Conservation (phyloP, 2,329 filamentous ascomycete species). For the Balansia obtecta region DNA sequence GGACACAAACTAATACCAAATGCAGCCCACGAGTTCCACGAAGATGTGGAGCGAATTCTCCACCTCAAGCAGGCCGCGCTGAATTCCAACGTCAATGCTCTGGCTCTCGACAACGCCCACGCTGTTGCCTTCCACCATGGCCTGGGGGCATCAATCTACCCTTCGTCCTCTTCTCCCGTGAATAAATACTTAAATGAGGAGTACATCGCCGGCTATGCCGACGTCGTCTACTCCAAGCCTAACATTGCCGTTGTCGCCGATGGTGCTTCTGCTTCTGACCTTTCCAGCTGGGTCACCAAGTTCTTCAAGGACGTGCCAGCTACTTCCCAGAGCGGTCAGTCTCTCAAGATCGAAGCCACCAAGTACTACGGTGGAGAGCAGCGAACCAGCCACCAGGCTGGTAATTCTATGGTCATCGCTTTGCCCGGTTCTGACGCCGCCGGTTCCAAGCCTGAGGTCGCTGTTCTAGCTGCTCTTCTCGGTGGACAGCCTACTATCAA, state of each 20-base stretch:
- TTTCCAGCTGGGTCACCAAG: constrained; percentile 82
- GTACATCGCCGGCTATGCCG: constrained; percentile 62
- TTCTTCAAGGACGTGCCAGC: constrained; percentile 70
- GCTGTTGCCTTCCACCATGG: constrained; percentile 84
- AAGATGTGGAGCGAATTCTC: constrained; percentile 71
- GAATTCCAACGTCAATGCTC: constrained; percentile 45
- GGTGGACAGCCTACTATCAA: constrained; percentile 88
- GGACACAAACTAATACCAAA: neutral
- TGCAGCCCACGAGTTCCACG: constrained; percentile 76
- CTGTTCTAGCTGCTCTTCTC: constrained; percentile 77
- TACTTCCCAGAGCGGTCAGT: constrained; percentile 36
- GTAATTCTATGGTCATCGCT: constrained; percentile 77
- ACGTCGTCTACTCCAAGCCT: constrained; percentile 70
- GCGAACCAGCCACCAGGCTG: constrained; percentile 62
- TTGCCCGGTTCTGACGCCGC: constrained; percentile 81
- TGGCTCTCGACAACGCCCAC: constrained; percentile 81
- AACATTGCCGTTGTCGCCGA: constrained; percentile 90
- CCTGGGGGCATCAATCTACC: constrained; percentile 68
- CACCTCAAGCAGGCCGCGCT: constrained; percentile 65
- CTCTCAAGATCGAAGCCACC: constrained; percentile 48
- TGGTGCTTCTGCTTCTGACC: constrained; percentile 61
- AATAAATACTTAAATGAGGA: constrained; percentile 71
- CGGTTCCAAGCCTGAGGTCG: constrained; percentile 78
- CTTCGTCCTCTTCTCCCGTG: constrained; percentile 57
- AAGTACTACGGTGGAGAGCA: constrained; percentile 96